Base-by-base conservation (phyloP, 2,329 filamentous ascomycete species). In the Pseudogymnoascus destructans region DNA sequence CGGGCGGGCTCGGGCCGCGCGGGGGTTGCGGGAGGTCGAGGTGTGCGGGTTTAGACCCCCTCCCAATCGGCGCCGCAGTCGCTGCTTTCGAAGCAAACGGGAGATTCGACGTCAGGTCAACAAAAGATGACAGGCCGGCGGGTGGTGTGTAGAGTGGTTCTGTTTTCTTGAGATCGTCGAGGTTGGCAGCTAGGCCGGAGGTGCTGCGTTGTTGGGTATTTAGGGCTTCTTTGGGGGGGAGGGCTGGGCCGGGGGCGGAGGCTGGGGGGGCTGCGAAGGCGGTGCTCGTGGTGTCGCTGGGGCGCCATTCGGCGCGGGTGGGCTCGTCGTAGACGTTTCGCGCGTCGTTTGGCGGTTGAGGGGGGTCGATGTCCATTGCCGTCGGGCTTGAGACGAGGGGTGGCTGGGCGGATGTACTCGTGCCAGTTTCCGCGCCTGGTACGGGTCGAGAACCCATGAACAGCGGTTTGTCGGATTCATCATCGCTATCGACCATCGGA, bases 341-440 rank as follows among this genome's bases (percentile, higher is more conserved):
- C 17, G 74, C 74, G 6, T 21, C 19, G 17, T 69, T 66, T 11
- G 66, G 62, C 8, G 59, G 62, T 54, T 65, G 57, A 54, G 80
- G 79, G 3, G 78, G 75, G 64, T 85, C 82, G 56, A 85, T 83
- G 62, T 85, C 82, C 82, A 85, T 85, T 11, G 81, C 79, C 59
- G 77, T 79, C 2, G 80, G 78, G 61, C 77, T 81, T 33, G 73
- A 73, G 9, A 68, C 67, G 17, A 63, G 61, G 5, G 61, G 59
- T 2, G 68, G 32, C 17, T 23, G 55, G 7, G 27, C 46, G n/a
- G 9, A 25, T 6, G 38, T 58, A 8, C 17, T 17, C 11, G 25
- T 33, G 7, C 35, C 27, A 3, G 55, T 35, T 32, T 8, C 21
- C 3, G 56, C 10, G 17, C 11, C 40, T 40, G 25, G 17, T 7